Evolutionary conservation across 305 asterid species (phyloP).

Genomic region (Fraxinus angustifolia): DNA sequence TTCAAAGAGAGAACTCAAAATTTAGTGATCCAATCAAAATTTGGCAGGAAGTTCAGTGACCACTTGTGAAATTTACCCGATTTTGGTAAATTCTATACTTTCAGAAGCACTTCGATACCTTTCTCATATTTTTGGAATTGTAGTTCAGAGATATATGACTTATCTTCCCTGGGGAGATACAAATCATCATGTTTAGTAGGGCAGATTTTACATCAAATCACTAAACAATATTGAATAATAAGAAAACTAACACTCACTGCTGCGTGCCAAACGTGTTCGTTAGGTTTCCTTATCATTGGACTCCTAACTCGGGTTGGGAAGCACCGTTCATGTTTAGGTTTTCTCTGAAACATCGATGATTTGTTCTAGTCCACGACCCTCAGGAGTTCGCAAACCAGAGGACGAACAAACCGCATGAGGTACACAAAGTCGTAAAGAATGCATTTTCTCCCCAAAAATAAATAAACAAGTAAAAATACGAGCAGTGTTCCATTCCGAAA

Average conservation of each 20-base stretch:
- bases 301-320: background rate
- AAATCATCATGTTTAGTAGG: background rate
- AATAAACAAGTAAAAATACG: background rate
- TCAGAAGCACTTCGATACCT: background rate
- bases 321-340: background rate
- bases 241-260: background rate
- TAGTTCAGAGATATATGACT: background rate
- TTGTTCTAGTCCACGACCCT: background rate
- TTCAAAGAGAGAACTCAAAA: background rate
- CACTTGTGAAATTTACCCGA: background rate
- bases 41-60: background rate
- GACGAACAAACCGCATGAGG: background rate
- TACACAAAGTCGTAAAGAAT: background rate
- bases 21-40: background rate
- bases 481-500: slow-evolving; percentile 27
- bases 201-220: background rate
- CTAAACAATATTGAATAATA: background rate
- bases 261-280: background rate
- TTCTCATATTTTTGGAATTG: background rate
- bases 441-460: background rate
- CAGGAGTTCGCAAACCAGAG: background rate
- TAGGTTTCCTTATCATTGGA: background rate
- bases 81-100: background rate
- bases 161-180: background rate
- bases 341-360: background rate